Base-by-base conservation (phyloP, 805 yeast genomes). In the Wickerhamiella cacticola region DNA sequence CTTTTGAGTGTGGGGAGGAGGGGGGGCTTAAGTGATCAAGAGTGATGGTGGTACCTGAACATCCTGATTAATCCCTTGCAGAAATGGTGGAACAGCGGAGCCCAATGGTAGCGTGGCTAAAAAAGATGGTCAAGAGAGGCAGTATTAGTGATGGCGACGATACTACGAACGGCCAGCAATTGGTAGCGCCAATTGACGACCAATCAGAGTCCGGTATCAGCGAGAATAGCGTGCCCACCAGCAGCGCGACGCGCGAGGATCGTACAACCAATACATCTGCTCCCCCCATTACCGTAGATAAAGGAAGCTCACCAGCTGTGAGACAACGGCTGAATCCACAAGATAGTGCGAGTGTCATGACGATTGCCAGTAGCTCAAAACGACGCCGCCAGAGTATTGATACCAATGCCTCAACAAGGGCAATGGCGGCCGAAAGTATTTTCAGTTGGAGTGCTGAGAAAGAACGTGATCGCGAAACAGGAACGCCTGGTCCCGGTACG, bases 291-390 rank as follows among this genome's bases (percentile, higher is more conserved):
- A 36, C 41, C 18, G 25, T 19, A 15, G 41, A 36, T 21, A 36
- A n/a, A 19, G 41, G 26, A 3, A 16, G 41, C 25, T 8, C 41
- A 10, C 41, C 41, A 19, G 25, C 41, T 21, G 16, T 22, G 23
- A 13, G 28, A 10, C 46, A 43, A 24, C 23, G 46, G 6, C 46
- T 43, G 9, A 43, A 43, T 24, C 19, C 33, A 7, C 46, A 43
- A 19, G 46, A 43, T 16, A 55, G 57, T 3, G 68, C 68, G n/a
- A 58, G 64, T 24, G 65, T 64, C 24, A 53, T 63, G 49, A 64
- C 68, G 12, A 56, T 64, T 16, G 68, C 68, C 19, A 57, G 63
- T 15, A 63, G 67, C 16, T 62, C 67, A 16, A 63, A 63, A 45
- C 56, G 58, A 23, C 54, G 66, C 18, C 54, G 67, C 28, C 55